Evolutionary conservation across 2,329 filamentous ascomycete species (phyloP), one percentile per base, ranked within the genome.

Genomic region (Metarhizium robertsii): DNA sequence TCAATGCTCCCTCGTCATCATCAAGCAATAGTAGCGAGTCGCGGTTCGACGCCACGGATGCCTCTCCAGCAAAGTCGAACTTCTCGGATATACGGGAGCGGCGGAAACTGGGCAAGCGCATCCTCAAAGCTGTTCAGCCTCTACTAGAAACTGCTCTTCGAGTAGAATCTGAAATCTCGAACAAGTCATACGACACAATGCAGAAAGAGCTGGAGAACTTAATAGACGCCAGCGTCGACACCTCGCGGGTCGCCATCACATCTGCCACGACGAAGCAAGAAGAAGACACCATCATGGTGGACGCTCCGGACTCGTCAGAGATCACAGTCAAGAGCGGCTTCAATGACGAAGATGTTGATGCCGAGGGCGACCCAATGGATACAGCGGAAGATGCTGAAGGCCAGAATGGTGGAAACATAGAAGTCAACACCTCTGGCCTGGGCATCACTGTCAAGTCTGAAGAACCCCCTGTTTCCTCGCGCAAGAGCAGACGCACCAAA

Each of bases 31-130:
- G 52, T 32, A 49, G 48, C 25, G 61, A 64, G 6, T 61, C 67
- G 43, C 64, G 64, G n/a, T 59, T 61, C 47, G 72, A 73, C 38
- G 59, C 64, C 6, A 71, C 64, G 62, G 79, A 67, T 75, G 78
- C 53, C 67, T 87, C 65, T 60, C 76, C 63, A 62, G 73, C 60
- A 60, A 84, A 74, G 70, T 74, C 71, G 64, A 77, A 68, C 64
- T 84, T 73, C 69, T 75, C 71, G 57, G 90, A 95, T 63, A 83
- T 90, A 58, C 88, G 89, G 56, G 88, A 95, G 62, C 84, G 88
- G 58, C 88, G 89, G 64, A 88, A 87, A 62, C 75, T 95, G n/a
- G 90, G 88, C 29, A 96, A 95, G 71, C 84, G 91, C 30, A 95
- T 96, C 58, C 80, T 95, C 61, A 95, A 90, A 68, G 83, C 85